A percentile compares a stretch with the other conserved stretches of the same genome.
Conservation (phyloP, 805 yeast species). For the Metschnikowia noctiluminum region DNA sequence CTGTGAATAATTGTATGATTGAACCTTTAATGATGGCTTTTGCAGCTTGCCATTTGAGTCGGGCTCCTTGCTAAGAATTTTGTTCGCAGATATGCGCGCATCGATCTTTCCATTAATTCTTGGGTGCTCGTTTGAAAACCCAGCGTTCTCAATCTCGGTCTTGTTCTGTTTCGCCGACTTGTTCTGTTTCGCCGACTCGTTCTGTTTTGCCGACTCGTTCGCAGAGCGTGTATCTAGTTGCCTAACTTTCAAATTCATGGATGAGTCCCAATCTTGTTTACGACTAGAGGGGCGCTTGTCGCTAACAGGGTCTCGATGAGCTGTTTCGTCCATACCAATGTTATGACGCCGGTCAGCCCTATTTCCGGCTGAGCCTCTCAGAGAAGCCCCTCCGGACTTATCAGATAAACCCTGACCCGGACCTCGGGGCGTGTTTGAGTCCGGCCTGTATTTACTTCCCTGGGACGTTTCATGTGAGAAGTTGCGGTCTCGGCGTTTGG, state of each 20-base stretch:
- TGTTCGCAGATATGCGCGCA: no score
- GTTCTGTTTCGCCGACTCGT: neutral
- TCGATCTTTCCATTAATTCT: no score
- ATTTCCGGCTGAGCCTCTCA: neutral
- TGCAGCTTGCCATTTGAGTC: neutral
- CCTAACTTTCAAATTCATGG: neutral
- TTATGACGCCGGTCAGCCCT: neutral
- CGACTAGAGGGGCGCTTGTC: slow-evolving; percentile 13
- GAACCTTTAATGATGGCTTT: neutral
- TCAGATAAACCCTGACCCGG: neutral
- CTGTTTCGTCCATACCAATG: neutral
- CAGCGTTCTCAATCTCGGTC: neutral
- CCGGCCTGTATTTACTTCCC: slow-evolving; percentile 16
- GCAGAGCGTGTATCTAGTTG: neutral
- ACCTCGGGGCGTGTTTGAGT: slow-evolving; percentile 2
- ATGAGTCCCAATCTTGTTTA: slow-evolving; percentile 7
- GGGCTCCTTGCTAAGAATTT: no score
- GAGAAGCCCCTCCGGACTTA: neutral
- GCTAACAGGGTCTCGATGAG: neutral
- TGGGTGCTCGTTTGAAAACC: neutral
- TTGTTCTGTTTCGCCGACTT: neutral
- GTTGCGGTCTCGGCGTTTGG: slow-evolving; percentile 4
- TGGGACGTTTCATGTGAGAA: slow-evolving; percentile 12
- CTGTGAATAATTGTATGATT: neutral
- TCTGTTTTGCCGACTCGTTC: neutral